These are phyloP conservation scores for Clonostachys byssicola DNA, from an alignment of 2,329 filamentous ascomycete species.

Conservation along the genomic window DNA sequence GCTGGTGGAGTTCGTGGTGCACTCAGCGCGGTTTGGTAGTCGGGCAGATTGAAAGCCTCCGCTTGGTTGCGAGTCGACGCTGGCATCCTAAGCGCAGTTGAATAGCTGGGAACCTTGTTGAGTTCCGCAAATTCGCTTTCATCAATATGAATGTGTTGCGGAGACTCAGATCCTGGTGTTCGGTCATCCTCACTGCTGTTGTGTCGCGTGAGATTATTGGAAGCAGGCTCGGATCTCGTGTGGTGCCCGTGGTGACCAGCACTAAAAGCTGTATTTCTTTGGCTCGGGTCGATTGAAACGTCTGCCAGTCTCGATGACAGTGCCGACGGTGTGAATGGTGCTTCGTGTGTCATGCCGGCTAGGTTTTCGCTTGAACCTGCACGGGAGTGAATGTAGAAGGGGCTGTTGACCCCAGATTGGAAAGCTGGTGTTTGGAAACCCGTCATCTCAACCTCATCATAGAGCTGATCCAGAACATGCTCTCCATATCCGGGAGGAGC, in stretches of 20 bases:
- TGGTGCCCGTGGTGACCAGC: slow-evolving; percentile 36
- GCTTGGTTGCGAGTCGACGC: slow-evolving; percentile 50
- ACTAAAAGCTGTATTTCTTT: slow-evolving; percentile 39
- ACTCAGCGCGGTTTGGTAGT: slow-evolving; percentile 60
- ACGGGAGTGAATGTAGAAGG: slow-evolving; percentile 68
- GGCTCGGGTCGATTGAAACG: slow-evolving; percentile 49
- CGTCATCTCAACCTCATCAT: slow-evolving; percentile 76
- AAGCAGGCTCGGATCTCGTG: slow-evolving; percentile 34
- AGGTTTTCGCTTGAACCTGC: slow-evolving; percentile 81
- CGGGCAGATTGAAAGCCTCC: slow-evolving; percentile 51
- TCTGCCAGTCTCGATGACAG: slow-evolving; percentile 67
- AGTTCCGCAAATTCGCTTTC: slow-evolving; percentile 60
- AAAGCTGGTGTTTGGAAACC: slow-evolving; percentile 77
- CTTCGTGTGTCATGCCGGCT: slow-evolving; percentile 32
- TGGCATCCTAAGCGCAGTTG: slow-evolving; percentile 66
- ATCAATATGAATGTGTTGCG: slow-evolving; percentile 51
- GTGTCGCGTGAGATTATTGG: slow-evolving; percentile 45
- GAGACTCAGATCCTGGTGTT: slow-evolving; percentile 45
- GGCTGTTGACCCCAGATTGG: slow-evolving; percentile 74
- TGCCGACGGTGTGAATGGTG: slow-evolving; percentile 38
- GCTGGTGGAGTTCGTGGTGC: slow-evolving; percentile 43
- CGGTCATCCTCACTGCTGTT: slow-evolving; percentile 43
- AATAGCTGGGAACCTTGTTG: slow-evolving; percentile 73
- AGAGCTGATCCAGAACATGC: slow-evolving; percentile 85
- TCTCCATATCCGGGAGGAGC: slow-evolving; percentile 92